These are phyloP conservation scores for Microcos paniculata DNA, from an alignment of 345 rosid species.

Conservation along the genomic window DNA sequence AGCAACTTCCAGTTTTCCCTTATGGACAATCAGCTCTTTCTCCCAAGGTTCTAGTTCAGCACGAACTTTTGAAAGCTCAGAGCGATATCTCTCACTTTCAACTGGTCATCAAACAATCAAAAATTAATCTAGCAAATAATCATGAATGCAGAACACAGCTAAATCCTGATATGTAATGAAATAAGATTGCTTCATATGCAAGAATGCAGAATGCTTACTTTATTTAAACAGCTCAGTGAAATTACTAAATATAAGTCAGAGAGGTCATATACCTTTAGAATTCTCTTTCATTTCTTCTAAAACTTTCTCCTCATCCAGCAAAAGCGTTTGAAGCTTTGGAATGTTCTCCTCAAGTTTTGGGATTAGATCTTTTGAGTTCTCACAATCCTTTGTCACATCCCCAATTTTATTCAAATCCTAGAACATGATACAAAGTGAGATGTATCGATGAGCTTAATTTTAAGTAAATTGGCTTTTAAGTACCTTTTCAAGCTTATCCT, in stretches of 20 bases:
- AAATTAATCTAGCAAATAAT: not conserved
- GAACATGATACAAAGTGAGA: slow-evolving; percentile 30
- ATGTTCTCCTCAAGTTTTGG: slow-evolving; percentile 79
- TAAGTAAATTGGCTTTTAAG: slow-evolving; percentile 18
- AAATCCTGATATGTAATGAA: not conserved
- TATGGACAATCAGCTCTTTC: slow-evolving; percentile 75
- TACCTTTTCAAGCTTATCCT: slow-evolving; percentile 87
- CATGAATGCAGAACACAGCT: not conserved
- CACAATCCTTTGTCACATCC: slow-evolving; percentile 62
- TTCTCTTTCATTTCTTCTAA: slow-evolving; percentile 75
- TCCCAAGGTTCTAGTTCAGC: slow-evolving; percentile 97
- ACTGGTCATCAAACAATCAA: slow-evolving; percentile 43
- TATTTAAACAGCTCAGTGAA: not conserved
- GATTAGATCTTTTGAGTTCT: slow-evolving; percentile 54
- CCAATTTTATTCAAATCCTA: slow-evolving; percentile 78
- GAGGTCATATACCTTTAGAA: slow-evolving; percentile 59
- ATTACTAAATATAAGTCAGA: slow-evolving; percentile 14
- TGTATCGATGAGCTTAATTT: not conserved
- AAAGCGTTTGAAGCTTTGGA: slow-evolving; percentile 65
- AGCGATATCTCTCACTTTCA: slow-evolving; percentile 80
- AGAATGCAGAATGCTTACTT: not conserved
- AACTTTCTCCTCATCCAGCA: slow-evolving; percentile 68
- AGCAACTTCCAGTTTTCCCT: slow-evolving; percentile 91
- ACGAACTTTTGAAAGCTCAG: slow-evolving; percentile 78
- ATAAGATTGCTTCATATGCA: not conserved